Evolutionary conservation across 768 basidiomycete species (phyloP), one percentile per base, ranked within the genome.

Genomic region (Phallus indusiatus): DNA sequence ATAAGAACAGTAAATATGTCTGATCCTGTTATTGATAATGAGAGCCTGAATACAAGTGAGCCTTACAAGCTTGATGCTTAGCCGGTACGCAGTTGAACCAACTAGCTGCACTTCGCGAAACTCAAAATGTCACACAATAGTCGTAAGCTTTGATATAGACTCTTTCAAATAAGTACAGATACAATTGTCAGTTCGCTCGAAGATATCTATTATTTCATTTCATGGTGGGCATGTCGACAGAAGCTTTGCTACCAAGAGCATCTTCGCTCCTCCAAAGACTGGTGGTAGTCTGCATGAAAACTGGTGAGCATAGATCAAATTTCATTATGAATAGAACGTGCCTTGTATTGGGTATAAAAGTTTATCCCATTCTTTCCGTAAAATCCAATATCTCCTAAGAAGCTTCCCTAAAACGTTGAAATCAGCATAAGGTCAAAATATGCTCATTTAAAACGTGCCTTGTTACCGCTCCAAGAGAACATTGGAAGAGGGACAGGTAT

Each of bases 401-500:
- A 83, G 66, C 88, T 90, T 46, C 76, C 85, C 81, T 83, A 37
- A 5, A 58, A 60, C 12, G 36, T 51, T 42, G 52, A 47, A 18
- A 20, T 54, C 20, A 61, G 51, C 17, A 21, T 33, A 46, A 20
- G n/a, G 49, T 35, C 53, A 47, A 55, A 54, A 16, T 21, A 16
- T 47, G n/a, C 28, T 2, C 55, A 10, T 51, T 60, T 59, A 34
- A 20, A 33, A 52, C 63, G 57, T 53, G 78, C 81, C 78, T 94
- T 95, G 75, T 94, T 95, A 24, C 96, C 95, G 65, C 89, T 92
- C 92, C 92, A 95, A 28, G 91, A 82, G 75, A 96, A 97, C 90
- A 96, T 94, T 11, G 78, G 78, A 33, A 88, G 73, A 49, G 95
- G 95, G 5, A 99, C 95, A 14, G 93, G 90, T 54, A 92, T 92